phyloP scores from a whole-genome alignment of 768 basidiomycete genomes.

The Boletus pseudo-olivaceus region DNA sequence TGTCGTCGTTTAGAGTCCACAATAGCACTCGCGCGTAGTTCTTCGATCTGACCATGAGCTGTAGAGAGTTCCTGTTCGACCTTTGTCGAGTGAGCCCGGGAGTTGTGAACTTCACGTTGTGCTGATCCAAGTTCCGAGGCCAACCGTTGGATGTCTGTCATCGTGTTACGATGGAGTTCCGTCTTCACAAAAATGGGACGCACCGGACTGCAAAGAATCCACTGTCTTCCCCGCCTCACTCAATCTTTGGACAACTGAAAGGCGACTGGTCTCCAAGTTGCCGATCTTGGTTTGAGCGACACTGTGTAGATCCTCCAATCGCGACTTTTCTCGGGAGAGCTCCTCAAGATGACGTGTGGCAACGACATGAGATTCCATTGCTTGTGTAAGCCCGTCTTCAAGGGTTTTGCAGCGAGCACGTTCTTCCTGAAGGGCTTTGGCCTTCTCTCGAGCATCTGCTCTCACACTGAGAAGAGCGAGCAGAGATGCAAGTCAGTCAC shows the following conservation, averaged over 20 bases:
- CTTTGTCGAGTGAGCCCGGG: conserved; percentile 10
- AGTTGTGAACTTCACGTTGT: conserved; percentile 9
- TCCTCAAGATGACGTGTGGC: conserved; percentile 16
- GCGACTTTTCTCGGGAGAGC: conserved; percentile 24
- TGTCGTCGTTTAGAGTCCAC: conserved; percentile 19
- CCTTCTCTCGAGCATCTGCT: conserved; percentile 17
- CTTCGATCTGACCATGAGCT: conserved; percentile 19
- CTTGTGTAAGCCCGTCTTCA: conserved; percentile 19
- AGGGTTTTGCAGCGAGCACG: conserved; percentile 18
- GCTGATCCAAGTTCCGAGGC: conserved; percentile 16
- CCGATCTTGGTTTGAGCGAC: conserved; percentile 16
- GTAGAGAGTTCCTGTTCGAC: conserved; percentile 22
- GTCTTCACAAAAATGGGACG: conserved; percentile 18
- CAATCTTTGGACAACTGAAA: conserved; percentile 13
- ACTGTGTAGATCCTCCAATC: conserved; percentile 13
- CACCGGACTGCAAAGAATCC: conserved; percentile 21
- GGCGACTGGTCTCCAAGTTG: conserved; percentile 8
- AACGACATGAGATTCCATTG: conserved; percentile 4
- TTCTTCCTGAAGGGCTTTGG: conserved; percentile 18
- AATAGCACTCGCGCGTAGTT: conserved; percentile 12
- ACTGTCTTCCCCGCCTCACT: conserved; percentile 4
- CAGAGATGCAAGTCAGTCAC: not conserved
- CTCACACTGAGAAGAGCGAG: not conserved
- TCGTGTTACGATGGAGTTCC: conserved; percentile 26
- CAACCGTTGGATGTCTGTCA: conserved; percentile 19